Base-by-base conservation (phyloP, 179 eudicot genomes). In the Sideroxylon spinosum region DNA sequence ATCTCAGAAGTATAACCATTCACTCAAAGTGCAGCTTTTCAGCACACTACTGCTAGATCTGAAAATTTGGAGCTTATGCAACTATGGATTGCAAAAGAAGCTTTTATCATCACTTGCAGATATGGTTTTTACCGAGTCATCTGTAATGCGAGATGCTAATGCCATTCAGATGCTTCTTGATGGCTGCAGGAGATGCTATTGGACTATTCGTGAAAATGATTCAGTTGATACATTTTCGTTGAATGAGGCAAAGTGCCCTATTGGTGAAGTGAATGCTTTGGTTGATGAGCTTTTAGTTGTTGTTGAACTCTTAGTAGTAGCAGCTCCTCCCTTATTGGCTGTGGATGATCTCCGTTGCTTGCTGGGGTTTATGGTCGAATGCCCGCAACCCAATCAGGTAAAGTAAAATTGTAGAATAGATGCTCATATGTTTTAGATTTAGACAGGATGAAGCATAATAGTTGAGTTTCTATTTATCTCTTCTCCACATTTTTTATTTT, bases 121-220 rank as follows among this genome's bases (percentile, higher is more conserved):
- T 82, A 95, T 94, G 97, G 98, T 95, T 76, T 92, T 95, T 82
- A 91, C 97, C 0, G 97, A 94, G 87, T 86, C 99, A 73, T 89
- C 97, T 74, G 96, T 92, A 11, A 88, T 95, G 99, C 88, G 99
- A 57, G 99, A 94, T 84, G 99, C 98, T 61, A 95, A 92, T 88
- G 98, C 97, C 74, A 91, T 95, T 81, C 99, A 95, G 87, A 90
- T 88, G 90, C 98, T 95, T 81, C 95, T 95, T 77, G 99, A 95
- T 92, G 98, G 98, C 75, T 95, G 98, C 80, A 88, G 99, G 87
- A 84, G 91, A 86, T 95, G 99, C 83, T 94, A 95, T 86, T 95
- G 99, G 99, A 88, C 86, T 29, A 81, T 87, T 50, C 89, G 87
- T 78, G 98, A 95, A 83, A 87, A 78, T 82, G 98, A 92, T 82